Conservation (phyloP, 305 asterid genomes). For the Solanum hybrid region DNA sequence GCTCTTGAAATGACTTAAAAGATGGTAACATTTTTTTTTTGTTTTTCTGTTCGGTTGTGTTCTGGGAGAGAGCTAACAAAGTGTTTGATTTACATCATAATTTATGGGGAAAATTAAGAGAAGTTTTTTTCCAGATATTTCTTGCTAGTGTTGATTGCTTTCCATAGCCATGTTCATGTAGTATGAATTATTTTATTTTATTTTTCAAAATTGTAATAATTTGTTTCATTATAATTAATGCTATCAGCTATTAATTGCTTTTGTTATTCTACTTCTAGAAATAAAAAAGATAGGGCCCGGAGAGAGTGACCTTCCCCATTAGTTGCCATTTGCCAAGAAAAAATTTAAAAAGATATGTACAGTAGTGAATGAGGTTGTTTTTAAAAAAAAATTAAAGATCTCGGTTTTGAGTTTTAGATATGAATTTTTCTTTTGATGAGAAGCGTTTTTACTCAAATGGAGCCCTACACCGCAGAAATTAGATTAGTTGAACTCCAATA, state of each 20-base stretch:
- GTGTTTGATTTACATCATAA: neutral
- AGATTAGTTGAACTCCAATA: neutral
- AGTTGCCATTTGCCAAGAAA: neutral
- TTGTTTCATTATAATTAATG: neutral
- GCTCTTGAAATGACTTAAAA: conserved; percentile 10
- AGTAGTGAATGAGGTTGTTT: neutral
- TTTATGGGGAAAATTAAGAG: neutral
- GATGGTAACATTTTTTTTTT: neutral
- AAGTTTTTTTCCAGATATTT: neutral
- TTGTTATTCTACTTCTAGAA: neutral
- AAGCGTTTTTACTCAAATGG: neutral
- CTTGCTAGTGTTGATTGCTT: neutral
- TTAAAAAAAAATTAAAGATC: neutral
- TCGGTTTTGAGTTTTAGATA: accelerated
- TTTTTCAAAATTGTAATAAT: neutral
- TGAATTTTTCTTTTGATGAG: too few species aligned
- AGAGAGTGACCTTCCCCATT: neutral
- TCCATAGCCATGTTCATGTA: neutral
- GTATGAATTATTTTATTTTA: neutral
- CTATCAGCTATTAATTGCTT: neutral
- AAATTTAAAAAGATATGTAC: neutral
- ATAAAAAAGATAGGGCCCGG: neutral
- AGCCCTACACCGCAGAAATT: neutral
- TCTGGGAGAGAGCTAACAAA: neutral
- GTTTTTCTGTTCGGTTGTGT: neutral